Evolutionary conservation across 768 basidiomycete genomes (phyloP), one percentile per base, ranked within the genome.

Genomic region (Boletales sp.): DNA sequence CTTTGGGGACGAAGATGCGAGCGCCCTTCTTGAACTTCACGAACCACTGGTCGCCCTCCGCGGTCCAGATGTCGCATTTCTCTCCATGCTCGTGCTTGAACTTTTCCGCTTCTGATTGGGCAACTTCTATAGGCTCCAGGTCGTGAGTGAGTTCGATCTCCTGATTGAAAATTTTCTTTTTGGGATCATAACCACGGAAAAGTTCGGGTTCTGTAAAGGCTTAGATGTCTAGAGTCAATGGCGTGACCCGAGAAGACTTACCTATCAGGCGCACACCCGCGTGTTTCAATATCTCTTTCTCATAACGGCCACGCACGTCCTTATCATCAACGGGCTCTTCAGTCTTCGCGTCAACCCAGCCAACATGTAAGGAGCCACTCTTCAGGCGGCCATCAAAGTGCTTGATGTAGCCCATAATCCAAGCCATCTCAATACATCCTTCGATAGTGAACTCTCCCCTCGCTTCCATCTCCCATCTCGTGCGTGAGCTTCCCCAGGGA

Each of bases 381-480:
- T 95, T 94, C 58, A 98, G 80, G 50, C 93, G 93, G 15, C 97
- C 97, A 58, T 99, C 91, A 70, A 97, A 95, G 75, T 99, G 94
- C 70, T 94, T 97, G 81, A 98, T 97, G 72, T 82, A 83, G 37
- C 97, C 95, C 91, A 94, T 98, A 71, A 98, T 86, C 94, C 95
- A 99, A 3, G 95, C 94, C 90, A 99, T 95, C 74, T 99, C 97
- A 62, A 99, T 97, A 63, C 91, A 92, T 17, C 97, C 97, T 68
- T 97, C 88, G 59, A 98, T 94, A 2, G 94, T 94, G 70, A 98
- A 87, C 63, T 95, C 86, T n/a, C 97, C 95, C 40, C 84, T 80
- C 40, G 94, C 94, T 67, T 99, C 97, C 94, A 99, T 98, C 74
- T 99, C 97, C 97, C 97, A 99, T 51, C 97, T 84, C 3, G 97